Conservation (phyloP, 371 early-diverging fungal genomes). For the Zancudomyces culisetae region DNA sequence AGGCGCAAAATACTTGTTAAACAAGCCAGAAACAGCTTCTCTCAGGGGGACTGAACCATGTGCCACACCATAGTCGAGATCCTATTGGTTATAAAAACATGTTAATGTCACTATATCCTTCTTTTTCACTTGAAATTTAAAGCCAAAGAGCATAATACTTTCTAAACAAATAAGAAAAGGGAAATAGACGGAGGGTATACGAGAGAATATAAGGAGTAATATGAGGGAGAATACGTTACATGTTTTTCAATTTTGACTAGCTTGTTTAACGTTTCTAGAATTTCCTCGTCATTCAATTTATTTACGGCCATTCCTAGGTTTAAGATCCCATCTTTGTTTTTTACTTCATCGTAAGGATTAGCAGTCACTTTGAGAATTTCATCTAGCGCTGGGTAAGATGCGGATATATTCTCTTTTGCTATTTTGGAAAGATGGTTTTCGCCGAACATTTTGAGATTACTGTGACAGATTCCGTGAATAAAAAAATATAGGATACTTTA, state of each 20-base stretch:
- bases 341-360: not conserved
- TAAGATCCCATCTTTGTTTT: not conserved
- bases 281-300: constrained; percentile 1
- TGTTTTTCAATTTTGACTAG: no score
- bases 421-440: not conserved
- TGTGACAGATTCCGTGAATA: no score
- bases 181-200: not conserved
- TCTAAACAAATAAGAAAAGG: not conserved
- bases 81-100: constrained; percentile 3
- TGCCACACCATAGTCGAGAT: constrained; percentile 19
- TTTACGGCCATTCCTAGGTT: constrained; percentile 2
- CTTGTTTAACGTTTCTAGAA: not conserved
- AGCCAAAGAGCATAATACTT: not conserved
- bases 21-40: constrained; percentile 21
- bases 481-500: no score
- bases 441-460: not conserved
- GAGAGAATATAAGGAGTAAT: not conserved
- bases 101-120: not conserved
- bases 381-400: not conserved
- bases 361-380: not conserved
- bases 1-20: constrained; percentile 37
- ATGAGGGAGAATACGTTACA: not conserved
- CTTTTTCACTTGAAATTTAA: not conserved
- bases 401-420: not conserved
- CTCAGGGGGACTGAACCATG: constrained; percentile 35